phyloP scores from a whole-genome alignment of 495 filamentous ascomycete species.

The Podospora pseudoanserina region DNA sequence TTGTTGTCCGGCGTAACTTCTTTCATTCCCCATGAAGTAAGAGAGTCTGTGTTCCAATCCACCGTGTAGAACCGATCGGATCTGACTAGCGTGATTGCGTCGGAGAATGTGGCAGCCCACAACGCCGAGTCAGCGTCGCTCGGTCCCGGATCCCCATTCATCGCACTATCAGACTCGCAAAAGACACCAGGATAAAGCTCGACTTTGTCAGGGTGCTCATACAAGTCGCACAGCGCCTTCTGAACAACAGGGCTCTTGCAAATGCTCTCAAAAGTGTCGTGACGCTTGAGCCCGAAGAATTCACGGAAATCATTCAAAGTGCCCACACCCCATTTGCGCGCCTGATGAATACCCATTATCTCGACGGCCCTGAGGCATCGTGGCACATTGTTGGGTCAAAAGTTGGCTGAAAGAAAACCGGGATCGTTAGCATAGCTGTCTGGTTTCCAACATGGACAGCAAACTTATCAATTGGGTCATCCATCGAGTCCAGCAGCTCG shows the following conservation, averaged over 20 bases:
- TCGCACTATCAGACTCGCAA: conserved; percentile 57
- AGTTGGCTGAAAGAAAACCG: too few species aligned
- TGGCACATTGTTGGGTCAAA: too few species aligned
- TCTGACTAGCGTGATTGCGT: conserved; percentile 73
- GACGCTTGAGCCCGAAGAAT: conserved; percentile 65
- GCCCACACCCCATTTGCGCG: conserved; percentile 70
- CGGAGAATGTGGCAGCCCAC: conserved; percentile 70
- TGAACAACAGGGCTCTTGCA: conserved; percentile 67
- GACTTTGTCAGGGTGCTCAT: conserved; percentile 65
- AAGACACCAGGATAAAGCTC: conserved; percentile 56
- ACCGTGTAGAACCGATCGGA: conserved; percentile 77
- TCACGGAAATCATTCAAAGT: conserved; percentile 78
- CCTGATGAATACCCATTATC: conserved; percentile 74
- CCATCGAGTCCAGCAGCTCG: conserved; percentile 59
- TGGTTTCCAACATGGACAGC: conserved; percentile 55
- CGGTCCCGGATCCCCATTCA: conserved; percentile 67
- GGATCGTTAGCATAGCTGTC: too few species aligned
- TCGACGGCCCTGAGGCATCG: conserved; percentile 59
- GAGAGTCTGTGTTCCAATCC: conserved; percentile 61
- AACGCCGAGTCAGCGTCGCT: conserved; percentile 55
- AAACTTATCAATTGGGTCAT: conserved; percentile 52
- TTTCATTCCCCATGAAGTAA: conserved; percentile 77
- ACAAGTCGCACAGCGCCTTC: conserved; percentile 65
- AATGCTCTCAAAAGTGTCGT: conserved; percentile 73
- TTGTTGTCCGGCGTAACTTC: conserved; percentile 65